phyloP scores from a whole-genome alignment of 768 basidiomycete genomes.

The Tylopilus rubrobrunneus region DNA sequence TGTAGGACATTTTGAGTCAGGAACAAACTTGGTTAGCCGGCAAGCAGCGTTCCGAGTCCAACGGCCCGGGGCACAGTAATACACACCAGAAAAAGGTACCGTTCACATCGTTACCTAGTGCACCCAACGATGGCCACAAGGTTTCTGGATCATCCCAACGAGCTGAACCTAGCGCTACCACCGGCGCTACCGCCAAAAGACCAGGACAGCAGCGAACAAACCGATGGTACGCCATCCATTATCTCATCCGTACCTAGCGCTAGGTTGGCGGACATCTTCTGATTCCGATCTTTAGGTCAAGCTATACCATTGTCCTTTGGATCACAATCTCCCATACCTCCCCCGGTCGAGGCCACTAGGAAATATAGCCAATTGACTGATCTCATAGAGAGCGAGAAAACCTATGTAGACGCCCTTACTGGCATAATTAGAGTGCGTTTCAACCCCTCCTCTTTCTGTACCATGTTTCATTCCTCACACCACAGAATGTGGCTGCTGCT shows the following conservation, averaged over 20 bases:
- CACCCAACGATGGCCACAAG: conserved; percentile 5
- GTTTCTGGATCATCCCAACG: neutral
- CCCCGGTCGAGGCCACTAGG: conserved; percentile 47
- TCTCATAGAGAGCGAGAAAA: conserved; percentile 90
- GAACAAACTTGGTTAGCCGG: neutral
- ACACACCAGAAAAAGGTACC: neutral
- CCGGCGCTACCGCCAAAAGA: conserved; percentile 21
- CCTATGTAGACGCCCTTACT: conserved; percentile 86
- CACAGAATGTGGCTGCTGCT: conserved; percentile 92
- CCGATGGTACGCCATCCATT: neutral
- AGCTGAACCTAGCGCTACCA: conserved; percentile 4
- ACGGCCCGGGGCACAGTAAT: neutral
- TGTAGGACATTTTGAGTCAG: conserved; percentile 23
- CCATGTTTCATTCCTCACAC: conserved; percentile 11
- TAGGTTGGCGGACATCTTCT: conserved; percentile 7
- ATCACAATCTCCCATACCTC: conserved; percentile 20
- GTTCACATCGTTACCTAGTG: neutral
- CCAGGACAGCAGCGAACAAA: conserved; percentile 2
- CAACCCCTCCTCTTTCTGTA: neutral
- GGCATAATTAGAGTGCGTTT: conserved; percentile 82
- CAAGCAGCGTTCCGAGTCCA: neutral
- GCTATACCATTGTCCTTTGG: conserved; percentile 16
- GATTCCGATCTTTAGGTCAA: conserved; percentile 18
- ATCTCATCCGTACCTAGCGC: conserved; percentile 11
- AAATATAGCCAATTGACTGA: conserved; percentile 83